phyloP scores from a whole-genome alignment of 768 basidiomycete species.

The Pleurotus tuber-regium region DNA sequence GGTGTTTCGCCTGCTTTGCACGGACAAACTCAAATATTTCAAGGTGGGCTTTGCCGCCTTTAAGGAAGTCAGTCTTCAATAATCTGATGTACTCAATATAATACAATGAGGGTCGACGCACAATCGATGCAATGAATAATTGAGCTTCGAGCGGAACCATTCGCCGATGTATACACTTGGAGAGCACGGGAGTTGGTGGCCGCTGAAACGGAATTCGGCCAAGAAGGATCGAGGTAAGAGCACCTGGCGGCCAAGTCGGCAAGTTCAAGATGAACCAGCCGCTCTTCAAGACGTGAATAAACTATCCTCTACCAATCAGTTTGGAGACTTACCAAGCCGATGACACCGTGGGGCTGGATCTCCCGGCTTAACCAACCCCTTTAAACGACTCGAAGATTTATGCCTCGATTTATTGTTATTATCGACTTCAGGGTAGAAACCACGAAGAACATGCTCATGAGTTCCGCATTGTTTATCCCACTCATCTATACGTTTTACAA shows the following conservation, averaged over 20 bases:
- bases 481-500: slow-evolving; percentile 69
- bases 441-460: slow-evolving; percentile 69
- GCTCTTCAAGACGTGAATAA: slow-evolving; percentile 35
- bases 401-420: neutral
- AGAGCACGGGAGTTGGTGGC: too few species aligned
- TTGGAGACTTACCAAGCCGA: slow-evolving; percentile 35
- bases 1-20: slow-evolving; percentile 1
- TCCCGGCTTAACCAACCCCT: slow-evolving; percentile 62
- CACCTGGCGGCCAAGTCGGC: slow-evolving; percentile 59
- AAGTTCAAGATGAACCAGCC: slow-evolving; percentile 79
- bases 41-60: slow-evolving; percentile 1
- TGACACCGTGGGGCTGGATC: slow-evolving; percentile 65
- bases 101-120: neutral
- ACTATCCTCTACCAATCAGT: neutral
- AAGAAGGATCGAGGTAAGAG: slow-evolving; percentile 59
- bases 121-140: neutral
- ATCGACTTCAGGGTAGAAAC: slow-evolving; percentile 64
- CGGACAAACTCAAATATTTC: slow-evolving; percentile 7
- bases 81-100: neutral
- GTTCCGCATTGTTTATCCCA: slow-evolving; percentile 84
- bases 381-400: slow-evolving; percentile 17
- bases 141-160: neutral
- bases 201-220: too few species aligned
- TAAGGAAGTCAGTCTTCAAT: neutral
- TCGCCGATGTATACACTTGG: neutral